These are phyloP conservation scores for Antarctomyces pellizariae DNA, from an alignment of 495 filamentous ascomycete genomes.

Conservation along the genomic window DNA sequence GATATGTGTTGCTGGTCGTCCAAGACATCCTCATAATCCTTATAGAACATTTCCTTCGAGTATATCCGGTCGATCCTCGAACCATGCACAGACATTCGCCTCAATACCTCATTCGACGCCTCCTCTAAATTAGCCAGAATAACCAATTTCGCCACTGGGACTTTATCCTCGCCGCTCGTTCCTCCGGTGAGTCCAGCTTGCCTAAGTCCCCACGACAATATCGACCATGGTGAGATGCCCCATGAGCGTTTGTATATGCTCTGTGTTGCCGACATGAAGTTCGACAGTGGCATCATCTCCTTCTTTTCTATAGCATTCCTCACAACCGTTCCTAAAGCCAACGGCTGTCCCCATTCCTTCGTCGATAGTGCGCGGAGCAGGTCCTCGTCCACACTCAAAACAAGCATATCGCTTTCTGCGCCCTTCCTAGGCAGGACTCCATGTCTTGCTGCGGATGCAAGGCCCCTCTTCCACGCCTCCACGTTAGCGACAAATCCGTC, in stretches of 20 bases:
- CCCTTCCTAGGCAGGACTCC: slow-evolving; percentile 34
- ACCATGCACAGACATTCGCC: slow-evolving; percentile 21
- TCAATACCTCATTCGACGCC: slow-evolving; percentile 21
- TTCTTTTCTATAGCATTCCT: slow-evolving; percentile 44
- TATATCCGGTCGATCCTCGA: slow-evolving; percentile 35
- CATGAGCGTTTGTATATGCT: slow-evolving; percentile 35
- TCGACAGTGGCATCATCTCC: slow-evolving; percentile 41
- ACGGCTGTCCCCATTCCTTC: slow-evolving; percentile 57
- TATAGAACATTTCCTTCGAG: slow-evolving; percentile 36
- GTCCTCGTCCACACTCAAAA: slow-evolving; percentile 41
- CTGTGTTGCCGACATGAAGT: slow-evolving; percentile 32
- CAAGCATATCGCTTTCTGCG: slow-evolving; percentile 24
- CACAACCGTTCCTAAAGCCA: slow-evolving; percentile 63
- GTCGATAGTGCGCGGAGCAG: slow-evolving; percentile 49
- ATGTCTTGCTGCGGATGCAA: slow-evolving; percentile 38
- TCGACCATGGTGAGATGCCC: slow-evolving; percentile 28
- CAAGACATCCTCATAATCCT: slow-evolving; percentile 29
- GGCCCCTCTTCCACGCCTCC: slow-evolving; percentile 55
- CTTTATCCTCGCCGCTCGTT: slow-evolving; percentile 16
- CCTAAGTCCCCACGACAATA: slow-evolving; percentile 54
- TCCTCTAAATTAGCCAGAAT: slow-evolving; percentile 34
- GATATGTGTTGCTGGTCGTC: slow-evolving; percentile 29
- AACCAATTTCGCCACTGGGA: slow-evolving; percentile 30
- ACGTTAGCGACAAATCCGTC: slow-evolving; percentile 78
- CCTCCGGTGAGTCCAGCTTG: slow-evolving; percentile 39